These are phyloP conservation scores for Aspergillus wentii DNA, from an alignment of 495 filamentous ascomycete genomes.

Conservation along the genomic window DNA sequence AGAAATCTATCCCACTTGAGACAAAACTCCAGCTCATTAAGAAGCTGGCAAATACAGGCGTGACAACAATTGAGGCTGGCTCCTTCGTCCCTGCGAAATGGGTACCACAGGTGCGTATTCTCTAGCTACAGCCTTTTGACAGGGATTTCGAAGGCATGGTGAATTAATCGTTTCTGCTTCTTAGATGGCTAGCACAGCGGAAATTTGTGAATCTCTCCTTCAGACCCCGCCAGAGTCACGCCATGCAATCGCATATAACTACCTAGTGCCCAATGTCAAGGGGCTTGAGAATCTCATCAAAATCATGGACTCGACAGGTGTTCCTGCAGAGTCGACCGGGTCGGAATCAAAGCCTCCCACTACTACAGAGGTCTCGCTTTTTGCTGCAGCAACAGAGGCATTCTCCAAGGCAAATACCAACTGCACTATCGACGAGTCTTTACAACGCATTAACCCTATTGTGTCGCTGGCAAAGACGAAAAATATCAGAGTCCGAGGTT, in stretches of 20 bases:
- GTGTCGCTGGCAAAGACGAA: conserved; percentile 66
- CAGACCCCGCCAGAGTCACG: conserved; percentile 51
- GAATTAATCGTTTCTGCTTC: conserved; percentile 5
- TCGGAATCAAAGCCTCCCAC: conserved; percentile 24
- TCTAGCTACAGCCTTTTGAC: too few species aligned
- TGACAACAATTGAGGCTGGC: conserved; percentile 87
- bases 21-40: conserved; percentile 85
- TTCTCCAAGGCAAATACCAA: conserved; percentile 93
- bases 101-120: conserved; percentile 91
- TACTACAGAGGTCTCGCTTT: conserved; percentile 78
- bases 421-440: conserved; percentile 75
- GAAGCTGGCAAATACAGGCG: conserved; percentile 75
- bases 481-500: conserved; percentile 77
- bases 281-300: conserved; percentile 60
- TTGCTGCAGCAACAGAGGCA: conserved; percentile 85
- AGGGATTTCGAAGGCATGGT: too few species aligned
- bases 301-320: conserved; percentile 35
- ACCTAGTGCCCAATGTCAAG: conserved; percentile 84
- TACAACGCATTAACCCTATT: conserved; percentile 71
- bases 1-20: conserved; percentile 68
- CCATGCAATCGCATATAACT: conserved; percentile 78
- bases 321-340: conserved; percentile 35
- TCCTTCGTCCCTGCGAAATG: conserved; percentile 96
- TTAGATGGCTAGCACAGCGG: conserved; percentile 87
- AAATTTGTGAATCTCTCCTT: conserved; percentile 74